These are phyloP conservation scores for Pseudotulostoma volvatum DNA, from an alignment of 495 filamentous ascomycete genomes.

Conservation along the genomic window DNA sequence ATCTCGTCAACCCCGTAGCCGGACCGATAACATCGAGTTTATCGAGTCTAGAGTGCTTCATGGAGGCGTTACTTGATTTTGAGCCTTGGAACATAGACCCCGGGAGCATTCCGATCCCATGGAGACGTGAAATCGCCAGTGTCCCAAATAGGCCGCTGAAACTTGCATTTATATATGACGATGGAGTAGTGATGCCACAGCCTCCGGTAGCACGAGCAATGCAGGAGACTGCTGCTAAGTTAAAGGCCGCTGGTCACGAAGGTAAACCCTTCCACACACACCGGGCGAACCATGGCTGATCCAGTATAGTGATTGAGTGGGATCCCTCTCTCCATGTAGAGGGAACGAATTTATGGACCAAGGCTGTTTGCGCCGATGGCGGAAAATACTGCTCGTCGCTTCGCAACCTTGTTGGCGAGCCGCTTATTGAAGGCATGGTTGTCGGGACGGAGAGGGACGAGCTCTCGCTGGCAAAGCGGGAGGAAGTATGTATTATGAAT, in stretches of 20 bases:
- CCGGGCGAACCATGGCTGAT: conserved; percentile 18
- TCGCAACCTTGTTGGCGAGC: conserved; percentile 39
- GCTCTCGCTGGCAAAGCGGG: conserved; percentile 14
- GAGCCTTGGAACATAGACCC: conserved; percentile 16
- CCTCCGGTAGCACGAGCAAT: conserved; percentile 35
- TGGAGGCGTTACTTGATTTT: conserved; percentile 15
- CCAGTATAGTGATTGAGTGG: conserved; percentile 27
- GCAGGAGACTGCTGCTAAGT: conserved; percentile 22
- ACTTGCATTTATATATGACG: conserved; percentile 36
- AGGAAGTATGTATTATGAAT: conserved; percentile 15
- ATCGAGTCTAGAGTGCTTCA: conserved; percentile 15
- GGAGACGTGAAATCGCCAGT: conserved; percentile 20
- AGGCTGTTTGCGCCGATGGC: conserved; percentile 41
- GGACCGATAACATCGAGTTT: conserved; percentile 15
- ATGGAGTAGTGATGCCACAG: conserved; percentile 38
- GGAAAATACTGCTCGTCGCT: conserved; percentile 32
- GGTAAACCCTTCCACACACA: conserved; percentile 15
- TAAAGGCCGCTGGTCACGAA: conserved; percentile 28
- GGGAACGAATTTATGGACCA: conserved; percentile 28
- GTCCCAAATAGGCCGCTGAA: conserved; percentile 21
- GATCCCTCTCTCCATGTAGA: conserved; percentile 17
- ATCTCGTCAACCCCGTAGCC: conserved; percentile 18
- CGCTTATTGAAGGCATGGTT: conserved; percentile 34
- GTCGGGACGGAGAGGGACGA: conserved; percentile 20
- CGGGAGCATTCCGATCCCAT: conserved; percentile 23